These are phyloP conservation scores for Pezicula radicicola DNA, from an alignment of 2,329 filamentous ascomycete species.

Conservation along the genomic window DNA sequence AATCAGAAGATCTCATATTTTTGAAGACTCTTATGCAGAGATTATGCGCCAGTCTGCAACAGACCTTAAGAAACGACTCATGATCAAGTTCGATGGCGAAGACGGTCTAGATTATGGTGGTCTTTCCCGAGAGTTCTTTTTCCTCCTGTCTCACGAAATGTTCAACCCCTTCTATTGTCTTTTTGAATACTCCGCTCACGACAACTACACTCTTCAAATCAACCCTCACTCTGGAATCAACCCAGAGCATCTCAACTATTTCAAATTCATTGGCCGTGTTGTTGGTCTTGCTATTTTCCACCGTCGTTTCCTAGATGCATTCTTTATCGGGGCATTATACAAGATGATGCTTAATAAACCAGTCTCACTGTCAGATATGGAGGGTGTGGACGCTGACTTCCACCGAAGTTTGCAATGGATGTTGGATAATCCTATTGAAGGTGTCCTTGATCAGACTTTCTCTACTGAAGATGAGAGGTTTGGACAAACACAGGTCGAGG, in stretches of 20 bases:
- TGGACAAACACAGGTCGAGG: slow-evolving; percentile 89
- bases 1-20: slow-evolving; percentile 92
- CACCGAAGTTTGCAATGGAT: slow-evolving; percentile 97
- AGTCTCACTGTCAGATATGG: slow-evolving; percentile 91
- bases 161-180: slow-evolving; percentile 99
- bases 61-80: slow-evolving; percentile 95
- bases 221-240: slow-evolving; percentile 99
- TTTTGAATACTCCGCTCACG: slow-evolving; percentile 98
- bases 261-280: slow-evolving; percentile 98
- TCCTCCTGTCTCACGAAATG: slow-evolving; percentile 98
- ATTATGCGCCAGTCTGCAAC: slow-evolving; percentile 95
- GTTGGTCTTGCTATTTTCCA: slow-evolving; percentile 98
- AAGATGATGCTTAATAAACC: slow-evolving; percentile 98
- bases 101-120: slow-evolving; percentile 97
- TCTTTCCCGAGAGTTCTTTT: slow-evolving; percentile 98
- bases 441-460: slow-evolving; percentile 92
- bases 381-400: slow-evolving; percentile 97
- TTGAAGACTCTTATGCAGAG: slow-evolving; percentile 97
- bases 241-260: slow-evolving; percentile 98
- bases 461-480: slow-evolving; percentile 97
- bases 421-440: slow-evolving; percentile 95
- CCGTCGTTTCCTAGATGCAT: slow-evolving; percentile 92
- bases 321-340: slow-evolving; percentile 98
- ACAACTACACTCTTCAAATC: slow-evolving; percentile 99
- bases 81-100: slow-evolving; percentile 99